Base-by-base conservation (phyloP, 1,284 basidiomycete species). In the Cerioporus squamosus region DNA sequence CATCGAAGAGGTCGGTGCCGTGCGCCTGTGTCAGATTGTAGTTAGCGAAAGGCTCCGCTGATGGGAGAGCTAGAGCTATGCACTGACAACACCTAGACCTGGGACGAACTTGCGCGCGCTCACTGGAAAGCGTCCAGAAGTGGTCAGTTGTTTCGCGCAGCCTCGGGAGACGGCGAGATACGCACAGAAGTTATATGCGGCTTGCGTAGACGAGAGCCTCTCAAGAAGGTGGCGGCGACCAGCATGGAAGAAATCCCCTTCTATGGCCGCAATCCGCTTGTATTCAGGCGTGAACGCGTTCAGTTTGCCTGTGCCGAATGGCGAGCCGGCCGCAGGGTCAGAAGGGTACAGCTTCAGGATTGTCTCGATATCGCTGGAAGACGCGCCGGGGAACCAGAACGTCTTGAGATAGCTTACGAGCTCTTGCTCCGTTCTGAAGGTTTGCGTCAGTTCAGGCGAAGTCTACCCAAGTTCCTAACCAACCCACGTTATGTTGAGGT, bases 241-340 rank as follows among this genome's bases (percentile, higher is more conserved):
- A 0, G 74, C 81, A 48, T 84, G 81, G 68, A 85, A 84, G 0
- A 77, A 65, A 55, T 85, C 84, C 0, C 81, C 82, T 44, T 72
- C 71, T 60, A 85, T 69, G 0, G 81, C 74, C 9, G 83, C 76
- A 2, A 84, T 64, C 18, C 83, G 72, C 68, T 84, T 82, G 71
- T 72, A 84, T 55, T 84, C 73, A 0, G 79, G 78, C 0, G 77
- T 75, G 15, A 84, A 57, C 0, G 71, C 74, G 59, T 83, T 79
- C 2, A 74, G 45, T 26, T 69, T 57, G 0, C 80, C 77, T 0
- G 83, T 85, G 46, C 74, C 70, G 60, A 77, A 86, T 0, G 84
- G 84, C 1, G 83, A 83, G 9, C 83, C 82, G 61, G 78, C 63
- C 0, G 70, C 71, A 22, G 77, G 67, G 52, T 82, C 77, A 2